Evolutionary conservation across 2,329 filamentous ascomycete genomes (phyloP).

Genomic region (Trichoderma hamatum): DNA sequence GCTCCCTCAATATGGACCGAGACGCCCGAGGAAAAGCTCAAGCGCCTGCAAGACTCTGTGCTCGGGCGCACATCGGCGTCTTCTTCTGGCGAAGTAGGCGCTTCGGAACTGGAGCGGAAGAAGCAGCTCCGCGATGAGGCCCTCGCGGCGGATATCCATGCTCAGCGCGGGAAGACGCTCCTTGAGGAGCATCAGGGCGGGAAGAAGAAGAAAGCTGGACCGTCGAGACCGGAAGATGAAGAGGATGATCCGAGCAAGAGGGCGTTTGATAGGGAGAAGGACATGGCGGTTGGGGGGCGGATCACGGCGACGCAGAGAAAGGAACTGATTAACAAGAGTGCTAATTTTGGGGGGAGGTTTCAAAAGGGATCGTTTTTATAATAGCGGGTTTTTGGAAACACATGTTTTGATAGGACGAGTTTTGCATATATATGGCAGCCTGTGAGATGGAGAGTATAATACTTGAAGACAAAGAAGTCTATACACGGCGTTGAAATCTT

Average conservation of each 20-base stretch:
- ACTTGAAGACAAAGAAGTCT: not conserved
- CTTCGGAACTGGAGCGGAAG: slow-evolving; percentile 53
- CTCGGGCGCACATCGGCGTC: slow-evolving; percentile 64
- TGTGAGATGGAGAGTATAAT: not conserved
- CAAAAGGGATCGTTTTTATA: slow-evolving; percentile 70
- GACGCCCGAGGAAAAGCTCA: slow-evolving; percentile 84
- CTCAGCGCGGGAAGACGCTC: slow-evolving; percentile 60
- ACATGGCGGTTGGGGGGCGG: slow-evolving; percentile 77
- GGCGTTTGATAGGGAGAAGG: slow-evolving; percentile 89
- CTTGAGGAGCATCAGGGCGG: slow-evolving; percentile 56
- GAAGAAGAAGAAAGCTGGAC: slow-evolving; percentile 55
- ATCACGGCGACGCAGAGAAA: slow-evolving; percentile 73
- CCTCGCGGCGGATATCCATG: slow-evolving; percentile 55
- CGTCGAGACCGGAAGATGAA: slow-evolving; percentile 51
- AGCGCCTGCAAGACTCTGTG: slow-evolving; percentile 77
- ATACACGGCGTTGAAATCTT: not conserved
- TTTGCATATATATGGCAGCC: not conserved
- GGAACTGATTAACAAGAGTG: slow-evolving; percentile 77
- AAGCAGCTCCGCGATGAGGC: slow-evolving; percentile 58
- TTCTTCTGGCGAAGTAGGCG: slow-evolving; percentile 34
- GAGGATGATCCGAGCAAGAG: slow-evolving; percentile 91
- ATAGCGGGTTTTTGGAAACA: slow-evolving; percentile 34
- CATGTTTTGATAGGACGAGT: not conserved
- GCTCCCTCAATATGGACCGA: slow-evolving; percentile 84
- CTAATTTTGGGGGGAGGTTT: slow-evolving; percentile 81